Conservation (phyloP, 768 basidiomycete species). For the Suillus cothurnatus region DNA sequence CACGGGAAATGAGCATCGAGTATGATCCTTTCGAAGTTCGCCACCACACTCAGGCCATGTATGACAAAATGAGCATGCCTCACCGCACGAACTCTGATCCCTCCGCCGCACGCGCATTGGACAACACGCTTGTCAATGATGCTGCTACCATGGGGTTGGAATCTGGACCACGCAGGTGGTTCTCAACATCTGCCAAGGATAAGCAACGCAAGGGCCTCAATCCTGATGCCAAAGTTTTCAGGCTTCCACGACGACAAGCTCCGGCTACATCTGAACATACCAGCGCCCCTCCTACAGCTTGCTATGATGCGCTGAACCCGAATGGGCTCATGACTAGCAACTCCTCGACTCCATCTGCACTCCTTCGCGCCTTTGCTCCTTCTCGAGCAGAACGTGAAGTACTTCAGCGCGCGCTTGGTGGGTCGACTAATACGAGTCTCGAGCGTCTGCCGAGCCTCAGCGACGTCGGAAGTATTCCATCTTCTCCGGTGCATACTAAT, state of each 20-base stretch:
- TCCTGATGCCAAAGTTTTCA: slow-evolving; percentile 86
- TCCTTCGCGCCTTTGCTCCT: slow-evolving; percentile 83
- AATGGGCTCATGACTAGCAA: slow-evolving; percentile 48
- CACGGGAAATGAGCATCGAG: slow-evolving; percentile 33
- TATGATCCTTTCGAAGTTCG: slow-evolving; percentile 53
- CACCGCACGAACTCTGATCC: slow-evolving; percentile 42
- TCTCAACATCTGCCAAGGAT: slow-evolving; percentile 44
- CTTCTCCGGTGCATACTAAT: slow-evolving; percentile 62
- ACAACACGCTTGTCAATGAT: slow-evolving; percentile 16
- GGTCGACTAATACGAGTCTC: slow-evolving; percentile 72
- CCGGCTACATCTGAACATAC: slow-evolving; percentile 7
- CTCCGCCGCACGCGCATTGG: slow-evolving; percentile 17
- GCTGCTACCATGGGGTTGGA: slow-evolving; percentile 17
- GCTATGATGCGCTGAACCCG: slow-evolving; percentile 63
- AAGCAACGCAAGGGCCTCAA: slow-evolving; percentile 72
- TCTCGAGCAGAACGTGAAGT: slow-evolving; percentile 87
- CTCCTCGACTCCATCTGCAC: slow-evolving; percentile 48
- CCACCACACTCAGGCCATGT: slow-evolving; percentile 24
- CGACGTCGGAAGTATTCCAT: slow-evolving; percentile 71
- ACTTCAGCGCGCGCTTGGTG: slow-evolving; percentile 75
- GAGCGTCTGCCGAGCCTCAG: slow-evolving; percentile 79
- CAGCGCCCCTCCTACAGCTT: slow-evolving; percentile 13
- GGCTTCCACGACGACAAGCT: slow-evolving; percentile 39
- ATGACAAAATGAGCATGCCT: slow-evolving; percentile 28
- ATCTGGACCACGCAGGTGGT: slow-evolving; percentile 48